Base-by-base conservation (phyloP, 495 filamentous ascomycete genomes). In the Aspergillus panamensis region DNA sequence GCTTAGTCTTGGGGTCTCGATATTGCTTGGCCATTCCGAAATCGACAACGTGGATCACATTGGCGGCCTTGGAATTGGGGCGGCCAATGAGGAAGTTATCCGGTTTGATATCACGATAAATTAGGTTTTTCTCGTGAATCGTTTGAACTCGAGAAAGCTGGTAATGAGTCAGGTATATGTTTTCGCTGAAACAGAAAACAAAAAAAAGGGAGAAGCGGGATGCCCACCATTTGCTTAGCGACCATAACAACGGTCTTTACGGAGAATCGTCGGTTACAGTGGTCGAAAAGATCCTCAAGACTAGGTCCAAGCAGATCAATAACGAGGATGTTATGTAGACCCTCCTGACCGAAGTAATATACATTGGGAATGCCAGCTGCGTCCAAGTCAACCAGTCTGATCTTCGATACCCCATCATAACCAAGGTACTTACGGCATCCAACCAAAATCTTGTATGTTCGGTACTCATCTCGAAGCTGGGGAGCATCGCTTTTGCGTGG, bases 1-100 rank as follows among this genome's bases (percentile, higher is more conserved):
- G 94, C 76, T 97, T 97, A 45, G 94, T 96, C 80, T 97, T 97
- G 54, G 95, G 95, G 62, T 99, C 94, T 50, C 94, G 86, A 70
- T 99, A 99, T 73, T 97, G 94, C 77, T 99, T 99, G 44, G 95
- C 94, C 94, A 99, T 99, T 66, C 94, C 94, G 67, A 99, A 99
- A 74, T 99, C 94, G 57, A 99, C 93, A 20, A 97, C 95, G 64
- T 99, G 94, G 64, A 99, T 97, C 48, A 99, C 92, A 73, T 96
- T 97, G 67, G 92, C 89, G 8, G 90, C 80, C 77, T 99, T 99
- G 48, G 91, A 89, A 62, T 82, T 84, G 0, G 92, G 91, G n/a
- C 93, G 86, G 39, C 94, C 94, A 67, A 97, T 97, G 52, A 99
- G 85, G 78, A 99, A 99, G 77, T 99, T 99, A 76, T 99, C 94